Evolutionary conservation across 2,329 filamentous ascomycete genomes (phyloP).

Genomic region (Xylariaceae sp.): DNA sequence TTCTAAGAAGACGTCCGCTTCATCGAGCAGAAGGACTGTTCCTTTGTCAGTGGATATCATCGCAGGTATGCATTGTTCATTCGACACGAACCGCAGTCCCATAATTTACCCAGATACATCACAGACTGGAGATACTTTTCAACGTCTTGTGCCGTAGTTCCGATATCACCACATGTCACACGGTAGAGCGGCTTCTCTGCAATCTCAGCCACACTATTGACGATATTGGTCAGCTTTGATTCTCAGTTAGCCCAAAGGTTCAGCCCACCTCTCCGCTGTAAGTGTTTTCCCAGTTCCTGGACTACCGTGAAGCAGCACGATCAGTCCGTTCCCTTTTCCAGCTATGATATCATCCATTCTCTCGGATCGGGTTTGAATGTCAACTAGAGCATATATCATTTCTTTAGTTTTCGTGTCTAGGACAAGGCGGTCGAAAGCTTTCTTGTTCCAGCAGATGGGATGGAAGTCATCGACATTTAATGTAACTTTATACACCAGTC

Average conservation of each 20-base stretch:
- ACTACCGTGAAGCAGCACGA: conserved; percentile 18
- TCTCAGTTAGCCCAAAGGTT: too few relatives aligned
- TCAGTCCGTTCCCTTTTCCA: conserved; percentile 17
- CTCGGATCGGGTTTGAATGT: conserved; percentile 11
- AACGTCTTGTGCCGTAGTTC: conserved; percentile 16
- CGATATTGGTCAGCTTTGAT: too few relatives aligned
- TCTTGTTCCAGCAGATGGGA: conserved; percentile 21
- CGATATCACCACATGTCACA: conserved; percentile 25
- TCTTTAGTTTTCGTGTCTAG: conserved; percentile 18
- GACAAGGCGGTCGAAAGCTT: conserved; percentile 20
- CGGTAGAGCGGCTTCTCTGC: conserved; percentile 19
- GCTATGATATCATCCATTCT: conserved; percentile 9
- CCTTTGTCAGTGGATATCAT: too few relatives aligned
- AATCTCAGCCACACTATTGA: too few relatives aligned
- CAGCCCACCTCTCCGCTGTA: conserved; percentile 20
- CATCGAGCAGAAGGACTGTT: conserved; percentile 16
- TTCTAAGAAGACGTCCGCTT: conserved; percentile 19
- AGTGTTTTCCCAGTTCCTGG: conserved; percentile 23
- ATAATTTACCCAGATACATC: conserved; percentile 19
- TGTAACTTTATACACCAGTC: too few relatives aligned
- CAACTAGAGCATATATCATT: conserved; percentile 21
- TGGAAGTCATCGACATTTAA: too few relatives aligned
- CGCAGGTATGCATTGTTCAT: too few relatives aligned
- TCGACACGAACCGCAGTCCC: too few relatives aligned
- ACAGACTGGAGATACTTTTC: conserved; percentile 22